Evolutionary conservation across 352 stramenopile genomes (phyloP), one percentile per base, ranked within the genome.

Genomic region (Globisporangium cederbergense): DNA sequence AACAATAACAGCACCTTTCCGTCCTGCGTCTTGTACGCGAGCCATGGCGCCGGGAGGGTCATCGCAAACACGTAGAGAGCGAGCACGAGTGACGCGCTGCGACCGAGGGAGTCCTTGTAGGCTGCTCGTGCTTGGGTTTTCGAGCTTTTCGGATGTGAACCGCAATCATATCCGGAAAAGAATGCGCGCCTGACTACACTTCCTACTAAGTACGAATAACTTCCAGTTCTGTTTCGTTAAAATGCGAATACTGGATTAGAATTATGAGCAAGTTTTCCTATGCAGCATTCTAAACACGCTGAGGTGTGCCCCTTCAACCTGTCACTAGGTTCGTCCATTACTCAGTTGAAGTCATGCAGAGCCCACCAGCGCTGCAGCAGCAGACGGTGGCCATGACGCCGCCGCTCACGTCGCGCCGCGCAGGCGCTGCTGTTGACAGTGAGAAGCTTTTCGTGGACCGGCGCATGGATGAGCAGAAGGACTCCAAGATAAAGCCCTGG

Each of bases 1-100:
- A 64, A 28, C 25, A 28, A 28, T 28, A 28, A 28, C 25, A 28
- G 25, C 60, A 96, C 88, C 76, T 95, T 93, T 51, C 88, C 88
- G 60, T 95, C 86, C 32, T 79, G 69, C 20, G 88, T 92, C 83
- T 94, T 93, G 86, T 95, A 96, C 65, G 85, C 81, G 46, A 77
- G 76, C 88, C 88, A 96, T 42, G 84, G 84, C 61, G 81, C 40
- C 50, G 86, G 83, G 45, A 96, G 72, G 20, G 96, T 83, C 73
- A 98, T 96, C 43, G 22, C 54, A 18, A 10, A 45, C 18, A 57
- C 16, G 14, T 28, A 18, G 10, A 54, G 22, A 51, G 45, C 5
- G 43, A 49, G 13, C 14, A 4, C 5, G 43, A n/a, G 16, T 8
- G 3, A 49, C 34, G 11, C 34, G 7, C 34, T 8, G 25, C 25